Evolutionary conservation across 768 basidiomycete genomes (phyloP), one percentile per base, ranked within the genome.

Genomic region (Auriculariales sp.): DNA sequence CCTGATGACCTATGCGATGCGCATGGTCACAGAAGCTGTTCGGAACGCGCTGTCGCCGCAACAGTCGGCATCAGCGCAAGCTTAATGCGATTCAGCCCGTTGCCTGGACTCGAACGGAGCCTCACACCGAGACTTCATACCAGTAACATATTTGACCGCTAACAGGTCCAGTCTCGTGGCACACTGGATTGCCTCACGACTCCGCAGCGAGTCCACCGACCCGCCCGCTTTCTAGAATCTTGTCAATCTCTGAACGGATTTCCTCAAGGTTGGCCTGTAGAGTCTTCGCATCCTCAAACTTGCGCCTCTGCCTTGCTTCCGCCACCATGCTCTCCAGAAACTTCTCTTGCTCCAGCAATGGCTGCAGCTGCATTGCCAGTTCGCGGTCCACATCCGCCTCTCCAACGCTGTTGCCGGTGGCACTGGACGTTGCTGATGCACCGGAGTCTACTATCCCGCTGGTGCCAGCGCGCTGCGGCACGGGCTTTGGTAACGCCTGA

Each of bases 281-380:
- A 3, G 83, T 84, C 63, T 84, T 84, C 12, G 84, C 85, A 59
- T 99, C 95, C 64, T 98, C 94, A 55, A 98, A 97, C 66, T 98
- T 98, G 35, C 94, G 72, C 56, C 83, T 83, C 2, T 79, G 74
- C 63, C 81, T 83, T 4, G 94, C 94, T 62, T 97, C 91, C 56
- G 85, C 81, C 6, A 98, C 78, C 58, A 92, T 97, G 2, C 79
- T 74, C 64, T 93, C 87, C 17, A 99, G 72, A 44, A 97, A 72
- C 2, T 84, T 82, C 64, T 99, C 94, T 63, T 98, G 94, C 64
- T 97, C 92, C 14, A 97, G 73, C 11, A 97, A 67, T 2, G 92
- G 92, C 56, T 97, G 92, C 14, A 97, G 66, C 5, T 72, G 67
- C 35, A 75, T 70, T 2, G 90, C 89, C 19, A 88, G 64, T 28